Percentiles rank a stretch among this genome's conserved stretches.
phyloP scores from a whole-genome alignment of 2,329 filamentous ascomycete genomes.

The Talaromyces funiculosus region DNA sequence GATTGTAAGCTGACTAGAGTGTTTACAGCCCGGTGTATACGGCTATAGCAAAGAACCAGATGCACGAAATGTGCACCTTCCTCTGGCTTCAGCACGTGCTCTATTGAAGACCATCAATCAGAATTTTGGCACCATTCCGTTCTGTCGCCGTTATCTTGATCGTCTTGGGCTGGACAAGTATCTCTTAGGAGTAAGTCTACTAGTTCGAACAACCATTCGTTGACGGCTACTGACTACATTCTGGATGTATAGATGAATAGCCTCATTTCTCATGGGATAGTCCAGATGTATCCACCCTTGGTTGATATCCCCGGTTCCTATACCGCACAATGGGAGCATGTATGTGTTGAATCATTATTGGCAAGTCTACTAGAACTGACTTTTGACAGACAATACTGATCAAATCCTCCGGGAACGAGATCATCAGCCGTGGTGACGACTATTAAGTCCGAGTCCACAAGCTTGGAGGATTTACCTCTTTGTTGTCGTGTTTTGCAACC shows the following conservation, averaged over 20 bases:
- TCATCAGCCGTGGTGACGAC: slow-evolving; percentile 34
- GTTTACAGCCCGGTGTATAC: slow-evolving; percentile 44
- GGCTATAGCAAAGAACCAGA: slow-evolving; percentile 46
- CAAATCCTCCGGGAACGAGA: slow-evolving; percentile 37
- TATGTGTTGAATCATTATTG: slow-evolving; percentile 16
- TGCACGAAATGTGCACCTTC: slow-evolving; percentile 33
- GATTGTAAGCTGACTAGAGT: slow-evolving; percentile 14
- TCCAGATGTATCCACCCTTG: slow-evolving; percentile 54
- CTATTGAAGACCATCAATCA: slow-evolving; percentile 55
- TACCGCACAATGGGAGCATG: slow-evolving; percentile 60
- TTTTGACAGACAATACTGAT: slow-evolving; percentile 34
- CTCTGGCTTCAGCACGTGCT: slow-evolving; percentile 51
- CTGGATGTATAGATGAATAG: slow-evolving; percentile 47
- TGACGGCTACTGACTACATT: not conserved
- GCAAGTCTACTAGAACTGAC: slow-evolving; percentile 2
- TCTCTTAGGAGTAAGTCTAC: slow-evolving; percentile 47
- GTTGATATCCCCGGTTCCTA: slow-evolving; percentile 56
- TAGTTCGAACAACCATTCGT: not conserved
- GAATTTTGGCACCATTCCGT: slow-evolving; percentile 59
- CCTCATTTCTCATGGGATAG: slow-evolving; percentile 52
- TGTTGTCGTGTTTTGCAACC: not conserved
- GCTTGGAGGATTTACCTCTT: not conserved
- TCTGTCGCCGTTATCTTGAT: slow-evolving; percentile 58
- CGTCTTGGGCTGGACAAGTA: slow-evolving; percentile 58
- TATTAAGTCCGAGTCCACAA: slow-evolving; percentile 21